Percentiles rank a stretch among this genome's conserved stretches.
These are phyloP conservation scores for Piloderma croceum DNA, from an alignment of 768 basidiomycete species.

Conservation along the genomic window DNA sequence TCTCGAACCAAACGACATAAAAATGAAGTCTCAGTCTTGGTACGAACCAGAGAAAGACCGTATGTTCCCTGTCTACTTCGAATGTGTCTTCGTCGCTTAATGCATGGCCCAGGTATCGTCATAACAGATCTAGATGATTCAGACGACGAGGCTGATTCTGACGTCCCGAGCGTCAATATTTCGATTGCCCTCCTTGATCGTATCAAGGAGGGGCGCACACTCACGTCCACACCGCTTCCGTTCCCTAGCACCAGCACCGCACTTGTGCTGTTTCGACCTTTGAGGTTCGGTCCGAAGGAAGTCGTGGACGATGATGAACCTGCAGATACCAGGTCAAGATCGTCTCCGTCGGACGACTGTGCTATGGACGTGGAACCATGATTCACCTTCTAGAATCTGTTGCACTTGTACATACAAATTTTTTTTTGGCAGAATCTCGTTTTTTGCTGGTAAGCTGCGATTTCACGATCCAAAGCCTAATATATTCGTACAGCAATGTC, in stretches of 20 bases:
- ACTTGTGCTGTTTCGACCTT: conserved; percentile 50
- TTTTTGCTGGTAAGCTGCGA: no score
- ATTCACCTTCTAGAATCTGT: no score
- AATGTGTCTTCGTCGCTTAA: conserved; percentile 2
- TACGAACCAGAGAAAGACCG: conserved; percentile 67
- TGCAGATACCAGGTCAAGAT: no score
- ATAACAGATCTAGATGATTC: conserved; percentile 53
- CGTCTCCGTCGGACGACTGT: no score
- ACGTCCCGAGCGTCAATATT: conserved; percentile 32
- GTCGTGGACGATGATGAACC: neutral
- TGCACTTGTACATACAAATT: no score
- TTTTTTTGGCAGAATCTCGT: no score
- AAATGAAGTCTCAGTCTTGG: conserved; percentile 62
- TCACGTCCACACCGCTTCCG: conserved; percentile 3
- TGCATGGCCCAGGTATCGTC: conserved; percentile 47
- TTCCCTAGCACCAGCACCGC: conserved; percentile 33
- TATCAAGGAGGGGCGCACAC: conserved; percentile 30
- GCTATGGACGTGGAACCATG: conserved; percentile 51
- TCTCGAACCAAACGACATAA: conserved; percentile 42
- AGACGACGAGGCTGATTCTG: conserved; percentile 15
- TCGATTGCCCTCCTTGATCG: conserved; percentile 42
- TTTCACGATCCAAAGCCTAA: conserved; percentile 12
- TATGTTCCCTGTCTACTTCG: conserved; percentile 31
- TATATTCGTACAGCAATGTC: conserved; percentile 6
- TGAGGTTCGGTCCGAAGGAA: conserved; percentile 4